Evolutionary conservation across 2,329 filamentous ascomycete genomes (phyloP), one percentile per base, ranked within the genome.

Genomic region (Escovopsis sp.): DNA sequence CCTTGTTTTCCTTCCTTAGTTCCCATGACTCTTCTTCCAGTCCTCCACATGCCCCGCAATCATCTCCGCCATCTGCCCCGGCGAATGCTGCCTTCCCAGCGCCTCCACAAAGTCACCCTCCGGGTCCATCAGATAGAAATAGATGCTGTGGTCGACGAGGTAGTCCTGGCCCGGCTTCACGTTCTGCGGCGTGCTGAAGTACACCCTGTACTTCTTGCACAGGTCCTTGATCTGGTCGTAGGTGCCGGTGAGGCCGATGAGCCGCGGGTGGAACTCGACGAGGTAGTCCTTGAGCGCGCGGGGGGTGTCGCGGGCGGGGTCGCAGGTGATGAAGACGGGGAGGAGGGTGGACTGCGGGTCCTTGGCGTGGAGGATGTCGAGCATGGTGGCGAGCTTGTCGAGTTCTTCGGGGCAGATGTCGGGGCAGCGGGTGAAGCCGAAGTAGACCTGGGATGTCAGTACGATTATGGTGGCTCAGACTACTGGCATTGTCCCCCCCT

Each of bases 51-150:
- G 90, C 42, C 81, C 78, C 40, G 79, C 58, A 37, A 98, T 94
- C 39, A 94, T 65, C 59, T 76, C 77, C 6, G 87, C 82, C 1
- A 79, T 90, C 49, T 84, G 73, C 42, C 90, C 79, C 1, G 88
- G 84, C 29, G 84, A 93, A 60, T 96, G 87, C 61, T 98, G 90
- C 42, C 90, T 70, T 14, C 90, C 90, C 51, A 98, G 77, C 11
- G 87, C 92, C 64, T 98, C 92, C 19, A 98, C 88, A 57, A 98
- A 98, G 56, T 98, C 87, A 15, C 88, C 88, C 48, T 96, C 87
- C 0, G 90, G 90, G 56, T 96, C 90, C 90, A 98, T 98, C 46
- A 98, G 63, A 58, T 98, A 98, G 52, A 98, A 98, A 67, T 98
- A 98, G 48, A 98, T 98, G 58, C 86, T 94, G 63, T 98, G 90